Percentiles rank a stretch among this genome's conserved stretches.
phyloP scores from a whole-genome alignment of 2,329 filamentous ascomycete genomes.

The Penicillium brevicompactum region DNA sequence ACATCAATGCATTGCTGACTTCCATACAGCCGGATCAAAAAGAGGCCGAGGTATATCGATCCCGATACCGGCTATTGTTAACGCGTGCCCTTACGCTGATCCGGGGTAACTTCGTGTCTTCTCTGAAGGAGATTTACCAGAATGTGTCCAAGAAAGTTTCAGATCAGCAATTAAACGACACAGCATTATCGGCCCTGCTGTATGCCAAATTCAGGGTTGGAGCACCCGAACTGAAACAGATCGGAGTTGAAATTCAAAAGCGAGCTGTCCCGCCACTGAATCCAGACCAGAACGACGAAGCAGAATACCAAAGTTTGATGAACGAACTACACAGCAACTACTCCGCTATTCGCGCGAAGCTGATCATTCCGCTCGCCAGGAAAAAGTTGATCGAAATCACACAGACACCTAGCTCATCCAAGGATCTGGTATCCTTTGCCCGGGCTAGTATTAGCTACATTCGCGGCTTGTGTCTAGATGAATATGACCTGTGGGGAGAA shows the following conservation, averaged over 20 bases:
- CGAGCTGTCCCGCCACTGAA: slow-evolving; percentile 63
- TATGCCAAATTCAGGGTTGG: slow-evolving; percentile 72
- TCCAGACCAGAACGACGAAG: slow-evolving; percentile 59
- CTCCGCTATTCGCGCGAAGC: slow-evolving; percentile 57
- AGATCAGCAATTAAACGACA: slow-evolving; percentile 69
- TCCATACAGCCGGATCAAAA: slow-evolving; percentile 70
- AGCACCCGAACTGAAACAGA: slow-evolving; percentile 65
- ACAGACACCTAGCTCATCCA: slow-evolving; percentile 61
- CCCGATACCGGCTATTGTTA: slow-evolving; percentile 81
- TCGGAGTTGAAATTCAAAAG: slow-evolving; percentile 70
- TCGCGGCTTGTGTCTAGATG: slow-evolving; percentile 66
- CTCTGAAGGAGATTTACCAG: slow-evolving; percentile 63
- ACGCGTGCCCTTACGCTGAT: slow-evolving; percentile 68
- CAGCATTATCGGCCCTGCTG: slow-evolving; percentile 69
- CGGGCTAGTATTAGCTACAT: slow-evolving; percentile 66
- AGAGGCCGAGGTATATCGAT: slow-evolving; percentile 83
- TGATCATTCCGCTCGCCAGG: slow-evolving; percentile 63
- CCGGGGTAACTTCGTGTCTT: slow-evolving; percentile 66
- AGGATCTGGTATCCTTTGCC: slow-evolving; percentile 67
- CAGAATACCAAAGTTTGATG: slow-evolving; percentile 67
- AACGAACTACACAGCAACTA: slow-evolving; percentile 68
- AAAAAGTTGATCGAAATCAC: slow-evolving; percentile 61
- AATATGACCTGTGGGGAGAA: slow-evolving; percentile 67
- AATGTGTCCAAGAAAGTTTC: slow-evolving; percentile 66
- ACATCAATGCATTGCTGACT: slow-evolving; percentile 9